A percentile compares a stretch with the other conserved stretches of the same genome.
Conservation (phyloP, 140 eudicot genomes). For the Flaveria floridana region DNA sequence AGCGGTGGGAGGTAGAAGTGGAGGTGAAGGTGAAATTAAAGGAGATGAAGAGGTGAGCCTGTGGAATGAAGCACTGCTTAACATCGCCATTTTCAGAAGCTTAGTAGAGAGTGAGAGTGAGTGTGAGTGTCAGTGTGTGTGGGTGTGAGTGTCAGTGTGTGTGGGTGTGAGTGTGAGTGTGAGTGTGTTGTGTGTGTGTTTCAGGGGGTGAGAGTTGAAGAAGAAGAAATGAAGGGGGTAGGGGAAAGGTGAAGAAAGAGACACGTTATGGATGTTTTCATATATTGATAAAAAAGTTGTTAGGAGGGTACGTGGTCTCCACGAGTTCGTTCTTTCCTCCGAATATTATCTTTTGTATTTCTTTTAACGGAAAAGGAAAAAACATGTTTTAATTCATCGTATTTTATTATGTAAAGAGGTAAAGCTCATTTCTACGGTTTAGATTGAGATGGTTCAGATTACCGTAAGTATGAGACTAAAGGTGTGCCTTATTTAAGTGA, state of each 20-base stretch:
- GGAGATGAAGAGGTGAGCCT: conserved; percentile 31
- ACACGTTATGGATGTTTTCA: conserved; percentile 47
- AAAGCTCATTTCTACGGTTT: too few relatives aligned
- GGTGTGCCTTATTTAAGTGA: too few relatives aligned
- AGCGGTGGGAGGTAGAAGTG: conserved; percentile 23
- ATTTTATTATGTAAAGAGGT: too few relatives aligned
- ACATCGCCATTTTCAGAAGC: conserved; percentile 41
- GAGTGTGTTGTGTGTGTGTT: conserved; percentile 1
- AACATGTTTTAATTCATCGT: too few relatives aligned
- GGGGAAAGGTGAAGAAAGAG: conserved; percentile 51
- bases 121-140: background rate
- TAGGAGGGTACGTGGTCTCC: conserved; percentile 55
- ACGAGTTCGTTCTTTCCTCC: conserved; percentile 43
- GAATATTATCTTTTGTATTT: conserved; percentile 21
- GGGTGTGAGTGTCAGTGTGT: conserved; percentile 1
- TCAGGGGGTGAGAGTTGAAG: conserved; percentile 3
- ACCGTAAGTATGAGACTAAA: too few relatives aligned
- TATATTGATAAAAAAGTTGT: conserved; percentile 11
- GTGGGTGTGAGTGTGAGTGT: too few relatives aligned
- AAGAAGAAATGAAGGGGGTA: conserved; percentile 11
- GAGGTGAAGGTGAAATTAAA: background rate
- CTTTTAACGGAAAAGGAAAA: background rate
- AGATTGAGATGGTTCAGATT: too few relatives aligned
- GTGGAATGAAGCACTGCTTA: conserved; percentile 39
- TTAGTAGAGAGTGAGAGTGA: background rate